Percentiles rank a stretch among this genome's conserved stretches.
phyloP scores from a whole-genome alignment of 495 filamentous ascomycete species.

The Rhizodiscina lignyota region DNA sequence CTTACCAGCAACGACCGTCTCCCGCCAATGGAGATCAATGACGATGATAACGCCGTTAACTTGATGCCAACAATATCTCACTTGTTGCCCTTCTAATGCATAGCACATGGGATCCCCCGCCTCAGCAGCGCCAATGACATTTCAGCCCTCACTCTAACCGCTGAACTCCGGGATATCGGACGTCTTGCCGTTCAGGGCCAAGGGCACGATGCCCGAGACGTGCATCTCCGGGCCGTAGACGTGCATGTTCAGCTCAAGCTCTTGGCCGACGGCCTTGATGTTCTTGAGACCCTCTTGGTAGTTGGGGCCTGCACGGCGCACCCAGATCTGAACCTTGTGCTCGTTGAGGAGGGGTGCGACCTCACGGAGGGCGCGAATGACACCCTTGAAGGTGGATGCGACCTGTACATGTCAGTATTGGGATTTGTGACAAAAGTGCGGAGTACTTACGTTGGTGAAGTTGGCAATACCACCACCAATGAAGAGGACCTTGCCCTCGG shows the following conservation, averaged over 20 bases:
- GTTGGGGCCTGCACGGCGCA: constrained; percentile 96
- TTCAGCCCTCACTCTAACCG: too few species aligned
- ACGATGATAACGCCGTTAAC: too few species aligned
- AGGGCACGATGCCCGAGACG: constrained; percentile 51
- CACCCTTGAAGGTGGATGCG: constrained; percentile 97
- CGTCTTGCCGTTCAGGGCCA: constrained; percentile 45
- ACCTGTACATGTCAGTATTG: constrained; percentile 33
- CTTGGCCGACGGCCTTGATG: constrained; percentile 89
- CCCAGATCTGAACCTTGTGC: constrained; percentile 99
- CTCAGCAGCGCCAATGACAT: too few species aligned
- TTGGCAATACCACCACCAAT: constrained; percentile 99
- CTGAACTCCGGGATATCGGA: constrained; percentile 31
- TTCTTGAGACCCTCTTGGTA: constrained; percentile 99
- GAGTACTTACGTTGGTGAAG: constrained; percentile 64
- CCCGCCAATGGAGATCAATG: too few species aligned
- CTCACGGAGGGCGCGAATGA: constrained; percentile 92
- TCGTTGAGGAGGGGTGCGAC: constrained; percentile 71
- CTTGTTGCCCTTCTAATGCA: too few species aligned
- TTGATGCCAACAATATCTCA: too few species aligned
- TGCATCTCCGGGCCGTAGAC: constrained; percentile 98
- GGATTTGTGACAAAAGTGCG: background rate
- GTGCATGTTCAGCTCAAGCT: constrained; percentile 86
- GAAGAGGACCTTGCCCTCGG: constrained; percentile 95
- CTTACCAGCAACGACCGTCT: too few species aligned
- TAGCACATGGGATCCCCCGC: too few species aligned